Evolutionary conservation across 805 yeast genomes (phyloP).

Genomic region (Sugiyamaella marilandica): DNA sequence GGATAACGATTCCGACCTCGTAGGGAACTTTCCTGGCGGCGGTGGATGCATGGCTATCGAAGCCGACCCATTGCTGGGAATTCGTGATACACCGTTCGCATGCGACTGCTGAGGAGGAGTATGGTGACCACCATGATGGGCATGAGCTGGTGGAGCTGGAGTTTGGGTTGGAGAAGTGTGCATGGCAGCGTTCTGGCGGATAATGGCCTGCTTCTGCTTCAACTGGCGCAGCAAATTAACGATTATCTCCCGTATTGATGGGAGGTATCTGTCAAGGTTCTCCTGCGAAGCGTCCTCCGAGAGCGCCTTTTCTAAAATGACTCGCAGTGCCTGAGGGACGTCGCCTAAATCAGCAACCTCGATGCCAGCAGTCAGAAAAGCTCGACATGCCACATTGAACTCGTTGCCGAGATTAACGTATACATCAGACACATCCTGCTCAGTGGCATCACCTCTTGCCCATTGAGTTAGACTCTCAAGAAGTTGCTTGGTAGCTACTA

Average conservation of each 20-base stretch:
- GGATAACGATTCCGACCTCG: slow-evolving; percentile 15
- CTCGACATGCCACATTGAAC: slow-evolving; percentile 77
- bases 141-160: neutral
- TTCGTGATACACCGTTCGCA: neutral
- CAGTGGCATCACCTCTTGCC: slow-evolving; percentile 79
- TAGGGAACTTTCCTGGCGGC: slow-evolving; percentile 6
- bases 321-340: slow-evolving; percentile 77
- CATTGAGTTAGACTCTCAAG: slow-evolving; percentile 84
- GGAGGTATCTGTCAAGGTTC: slow-evolving; percentile 72
- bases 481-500: slow-evolving; percentile 84
- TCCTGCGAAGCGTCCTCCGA: slow-evolving; percentile 81
- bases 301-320: slow-evolving; percentile 78
- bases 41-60: neutral
- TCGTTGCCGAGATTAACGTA: slow-evolving; percentile 93
- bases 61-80: slow-evolving; percentile 1
- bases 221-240: slow-evolving; percentile 73
- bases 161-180: neutral
- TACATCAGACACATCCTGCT: slow-evolving; percentile 79
- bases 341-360: slow-evolving; percentile 81
- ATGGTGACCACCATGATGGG: neutral
- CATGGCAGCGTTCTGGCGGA: slow-evolving; percentile 29
- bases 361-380: slow-evolving; percentile 73
- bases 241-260: slow-evolving; percentile 79
- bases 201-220: slow-evolving; percentile 69
- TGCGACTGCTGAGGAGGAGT: slow-evolving; percentile 4